Percentiles rank a stretch among this genome's conserved stretches.
These are phyloP conservation scores for Massarina eburnea DNA, from an alignment of 2,329 filamentous ascomycete genomes.

Conservation along the genomic window DNA sequence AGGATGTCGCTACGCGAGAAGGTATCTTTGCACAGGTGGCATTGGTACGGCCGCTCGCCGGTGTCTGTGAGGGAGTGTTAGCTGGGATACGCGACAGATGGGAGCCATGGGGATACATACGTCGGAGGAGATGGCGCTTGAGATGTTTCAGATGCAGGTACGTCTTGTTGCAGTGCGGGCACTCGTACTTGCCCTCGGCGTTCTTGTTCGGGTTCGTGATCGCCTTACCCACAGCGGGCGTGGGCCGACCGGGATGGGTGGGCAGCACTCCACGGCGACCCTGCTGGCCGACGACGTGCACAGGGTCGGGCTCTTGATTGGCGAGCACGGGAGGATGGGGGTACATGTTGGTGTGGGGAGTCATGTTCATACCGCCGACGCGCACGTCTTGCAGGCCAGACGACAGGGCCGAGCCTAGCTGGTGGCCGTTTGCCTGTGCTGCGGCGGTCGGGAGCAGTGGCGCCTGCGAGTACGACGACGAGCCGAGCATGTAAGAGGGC, in stretches of 20 bases:
- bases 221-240: conserved; percentile 77
- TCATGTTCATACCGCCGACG: conserved; percentile 41
- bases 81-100: conserved; percentile 31
- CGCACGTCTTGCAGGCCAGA: conserved; percentile 43
- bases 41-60: conserved; percentile 97
- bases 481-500: conserved; percentile 38
- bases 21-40: conserved; percentile 94
- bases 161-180: conserved; percentile 96
- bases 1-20: conserved; percentile 97
- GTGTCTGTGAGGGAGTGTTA: conserved; percentile 95
- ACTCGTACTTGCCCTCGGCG: conserved; percentile 96
- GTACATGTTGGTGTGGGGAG: conserved; percentile 41
- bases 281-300: conserved; percentile 93
- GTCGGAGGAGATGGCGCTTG: conserved; percentile 92
- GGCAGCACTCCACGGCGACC: conserved; percentile 88
- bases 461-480: conserved; percentile 39
- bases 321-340: conserved; percentile 39
- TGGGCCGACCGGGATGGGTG: conserved; percentile 82
- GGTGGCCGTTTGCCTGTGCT: conserved; percentile 37
- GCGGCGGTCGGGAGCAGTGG: conserved; percentile 36
- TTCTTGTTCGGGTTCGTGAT: conserved; percentile 90
- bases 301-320: conserved; percentile 61
- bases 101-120: conserved; percentile 62
- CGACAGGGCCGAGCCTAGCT: conserved; percentile 25
- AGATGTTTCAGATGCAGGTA: conserved; percentile 97